phyloP scores from a whole-genome alignment of 768 basidiomycete species.

The Hebeloma cylindrosporum region DNA sequence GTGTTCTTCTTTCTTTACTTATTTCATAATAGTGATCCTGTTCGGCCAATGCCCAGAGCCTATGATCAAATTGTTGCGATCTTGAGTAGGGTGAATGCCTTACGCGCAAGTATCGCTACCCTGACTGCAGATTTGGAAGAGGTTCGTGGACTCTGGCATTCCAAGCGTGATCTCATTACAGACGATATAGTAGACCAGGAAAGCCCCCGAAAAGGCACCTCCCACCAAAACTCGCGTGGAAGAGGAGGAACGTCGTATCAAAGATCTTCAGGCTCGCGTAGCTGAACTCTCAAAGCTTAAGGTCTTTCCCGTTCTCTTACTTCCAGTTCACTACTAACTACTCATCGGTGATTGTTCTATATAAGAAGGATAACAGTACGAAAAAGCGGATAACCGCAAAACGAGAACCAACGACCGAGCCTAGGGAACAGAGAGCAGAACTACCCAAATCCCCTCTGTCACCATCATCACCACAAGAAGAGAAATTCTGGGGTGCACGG shows the following conservation, averaged over 20 bases:
- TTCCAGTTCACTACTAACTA: not conserved
- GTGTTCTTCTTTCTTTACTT: not conserved
- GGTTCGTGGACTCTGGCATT: slow-evolving; percentile 8
- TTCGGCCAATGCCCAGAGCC: slow-evolving; percentile 54
- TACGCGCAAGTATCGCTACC: slow-evolving; percentile 38
- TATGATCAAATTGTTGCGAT: slow-evolving; percentile 44
- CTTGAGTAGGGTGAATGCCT: slow-evolving; percentile 37
- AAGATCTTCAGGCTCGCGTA: slow-evolving; percentile 37
- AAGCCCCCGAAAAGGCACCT: slow-evolving; percentile 14
- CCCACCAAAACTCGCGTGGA: slow-evolving; percentile 36
- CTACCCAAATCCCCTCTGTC: slow-evolving; percentile 9
- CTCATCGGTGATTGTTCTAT: slow-evolving; percentile 9
- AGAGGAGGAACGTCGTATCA: slow-evolving; percentile 43
- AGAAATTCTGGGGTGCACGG: slow-evolving; percentile 65
- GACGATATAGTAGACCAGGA: slow-evolving; percentile 7
- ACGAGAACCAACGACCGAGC: slow-evolving; percentile 20
- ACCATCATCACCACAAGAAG: slow-evolving; percentile 44
- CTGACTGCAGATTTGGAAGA: slow-evolving; percentile 14
- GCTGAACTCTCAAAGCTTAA: slow-evolving; percentile 37
- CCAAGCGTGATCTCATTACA: not conserved
- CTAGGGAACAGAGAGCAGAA: not conserved
- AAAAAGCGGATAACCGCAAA: slow-evolving; percentile 7
- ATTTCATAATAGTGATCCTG: slow-evolving; percentile 31
- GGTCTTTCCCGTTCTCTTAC: slow-evolving; percentile 27
- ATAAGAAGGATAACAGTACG: slow-evolving; percentile 26